A percentile compares a stretch with the other conserved stretches of the same genome.
Evolutionary conservation across 192 early-diverging fungal genomes (phyloP).

Genomic region (Geranomyces michiganensis): DNA sequence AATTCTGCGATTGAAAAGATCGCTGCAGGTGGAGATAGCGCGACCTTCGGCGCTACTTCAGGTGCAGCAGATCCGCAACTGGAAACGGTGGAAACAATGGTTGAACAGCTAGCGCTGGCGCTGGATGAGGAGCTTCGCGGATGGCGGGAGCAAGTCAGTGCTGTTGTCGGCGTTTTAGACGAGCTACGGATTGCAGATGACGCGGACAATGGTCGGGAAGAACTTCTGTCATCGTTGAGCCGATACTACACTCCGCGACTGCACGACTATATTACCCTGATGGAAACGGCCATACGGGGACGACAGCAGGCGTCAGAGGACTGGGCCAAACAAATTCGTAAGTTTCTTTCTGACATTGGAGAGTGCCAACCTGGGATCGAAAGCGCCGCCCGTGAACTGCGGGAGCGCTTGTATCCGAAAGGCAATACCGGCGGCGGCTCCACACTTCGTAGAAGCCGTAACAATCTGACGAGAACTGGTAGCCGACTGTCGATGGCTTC

Average conservation of each 20-base stretch:
- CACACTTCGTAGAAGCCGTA: neutral
- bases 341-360: conserved; percentile 1
- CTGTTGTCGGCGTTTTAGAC: neutral
- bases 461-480: neutral
- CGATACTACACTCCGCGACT: neutral
- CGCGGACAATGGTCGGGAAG: neutral
- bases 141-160: conserved; percentile 8
- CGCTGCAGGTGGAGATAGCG: neutral
- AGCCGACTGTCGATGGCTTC: neutral
- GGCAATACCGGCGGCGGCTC: neutral
- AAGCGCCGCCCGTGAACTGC: conserved; percentile 11
- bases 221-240: neutral
- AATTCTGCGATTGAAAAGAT: neutral
- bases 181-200: neutral
- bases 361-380: conserved; percentile 17
- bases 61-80: neutral
- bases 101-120: neutral
- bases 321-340: neutral
- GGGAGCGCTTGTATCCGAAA: conserved; percentile 23
- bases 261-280: neutral
- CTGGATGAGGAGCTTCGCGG: neutral
- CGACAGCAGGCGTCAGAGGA: neutral
- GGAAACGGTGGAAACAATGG: neutral
- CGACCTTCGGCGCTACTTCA: neutral
- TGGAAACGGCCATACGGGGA: neutral